A percentile compares a stretch with the other conserved stretches of the same genome.
phyloP scores from a whole-genome alignment of 306 rosid genomes.

The Castanea mollissima region DNA sequence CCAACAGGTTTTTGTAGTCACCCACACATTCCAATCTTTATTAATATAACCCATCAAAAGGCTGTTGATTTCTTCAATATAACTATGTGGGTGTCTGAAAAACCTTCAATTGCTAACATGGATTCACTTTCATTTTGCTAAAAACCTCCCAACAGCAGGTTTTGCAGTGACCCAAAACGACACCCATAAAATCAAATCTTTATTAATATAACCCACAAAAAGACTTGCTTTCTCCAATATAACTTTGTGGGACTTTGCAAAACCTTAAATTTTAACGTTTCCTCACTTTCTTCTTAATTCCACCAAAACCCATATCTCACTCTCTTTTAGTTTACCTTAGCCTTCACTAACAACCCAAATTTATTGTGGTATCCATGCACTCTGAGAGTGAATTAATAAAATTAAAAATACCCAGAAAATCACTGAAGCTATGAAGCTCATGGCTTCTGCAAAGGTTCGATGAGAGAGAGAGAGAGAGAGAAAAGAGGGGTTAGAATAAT shows the following conservation, averaged over 20 bases:
- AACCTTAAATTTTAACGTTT: slow-evolving; percentile 23
- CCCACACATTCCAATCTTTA: no score
- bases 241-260: slow-evolving; percentile 23
- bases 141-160: background rate
- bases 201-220: background rate
- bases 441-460: slow-evolving; percentile 66
- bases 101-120: no score
- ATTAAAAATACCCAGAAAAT: slow-evolving; percentile 57
- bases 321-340: background rate
- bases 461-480: slow-evolving; percentile 20
- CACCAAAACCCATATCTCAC: slow-evolving; percentile 14
- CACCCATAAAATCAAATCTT: background rate
- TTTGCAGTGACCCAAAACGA: background rate
- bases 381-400: slow-evolving; percentile 48
- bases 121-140: no score
- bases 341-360: slow-evolving; percentile 9
- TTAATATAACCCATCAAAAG: no score
- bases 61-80: no score
- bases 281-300: background rate
- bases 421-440: slow-evolving; percentile 78
- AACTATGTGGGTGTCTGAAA: no score
- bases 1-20: background rate
- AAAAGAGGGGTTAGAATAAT: no score
- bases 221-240: slow-evolving; percentile 17
- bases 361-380: slow-evolving; percentile 47